A percentile compares a stretch with the other conserved stretches of the same genome.
Evolutionary conservation across 352 stramenopile species (phyloP).

Genomic region (Phytophthora pluvialis): DNA sequence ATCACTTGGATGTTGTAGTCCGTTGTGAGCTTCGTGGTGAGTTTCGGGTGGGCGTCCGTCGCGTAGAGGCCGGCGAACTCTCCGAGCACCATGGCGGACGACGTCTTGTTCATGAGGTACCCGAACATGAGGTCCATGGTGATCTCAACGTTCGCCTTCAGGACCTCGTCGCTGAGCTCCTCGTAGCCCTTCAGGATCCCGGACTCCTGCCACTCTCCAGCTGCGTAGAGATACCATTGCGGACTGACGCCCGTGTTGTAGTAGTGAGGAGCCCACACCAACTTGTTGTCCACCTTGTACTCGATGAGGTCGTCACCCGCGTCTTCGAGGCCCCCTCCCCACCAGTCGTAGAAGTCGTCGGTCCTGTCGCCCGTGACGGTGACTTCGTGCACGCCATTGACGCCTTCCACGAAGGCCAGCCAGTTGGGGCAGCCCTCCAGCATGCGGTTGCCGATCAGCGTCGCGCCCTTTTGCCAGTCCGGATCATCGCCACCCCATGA

Average conservation of each 20-base stretch:
- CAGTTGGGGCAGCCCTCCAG: conserved; percentile 69
- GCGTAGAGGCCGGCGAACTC: conserved; percentile 69
- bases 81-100: conserved; percentile 61
- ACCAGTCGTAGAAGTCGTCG: conserved; percentile 65
- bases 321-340: conserved; percentile 53
- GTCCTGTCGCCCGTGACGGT: conserved; percentile 38
- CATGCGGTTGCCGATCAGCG: conserved; percentile 68
- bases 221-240: conserved; percentile 62
- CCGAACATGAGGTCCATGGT: conserved; percentile 76
- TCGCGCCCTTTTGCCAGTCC: conserved; percentile 64
- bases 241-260: conserved; percentile 74
- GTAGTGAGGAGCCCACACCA: conserved; percentile 74
- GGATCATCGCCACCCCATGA: conserved; percentile 51
- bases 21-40: conserved; percentile 64
- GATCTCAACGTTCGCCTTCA: conserved; percentile 54
- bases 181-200: conserved; percentile 33
- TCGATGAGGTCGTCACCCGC: conserved; percentile 41
- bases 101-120: conserved; percentile 43
- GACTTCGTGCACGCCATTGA: conserved; percentile 34
- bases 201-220: conserved; percentile 30
- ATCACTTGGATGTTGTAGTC: conserved; percentile 71
- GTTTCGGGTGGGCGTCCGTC: conserved; percentile 52
- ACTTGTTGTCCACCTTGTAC: conserved; percentile 45
- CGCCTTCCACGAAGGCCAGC: conserved; percentile 69
- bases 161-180: conserved; percentile 52